These are phyloP conservation scores for Mangifera indica DNA, from an alignment of 345 rosid species.

Conservation along the genomic window DNA sequence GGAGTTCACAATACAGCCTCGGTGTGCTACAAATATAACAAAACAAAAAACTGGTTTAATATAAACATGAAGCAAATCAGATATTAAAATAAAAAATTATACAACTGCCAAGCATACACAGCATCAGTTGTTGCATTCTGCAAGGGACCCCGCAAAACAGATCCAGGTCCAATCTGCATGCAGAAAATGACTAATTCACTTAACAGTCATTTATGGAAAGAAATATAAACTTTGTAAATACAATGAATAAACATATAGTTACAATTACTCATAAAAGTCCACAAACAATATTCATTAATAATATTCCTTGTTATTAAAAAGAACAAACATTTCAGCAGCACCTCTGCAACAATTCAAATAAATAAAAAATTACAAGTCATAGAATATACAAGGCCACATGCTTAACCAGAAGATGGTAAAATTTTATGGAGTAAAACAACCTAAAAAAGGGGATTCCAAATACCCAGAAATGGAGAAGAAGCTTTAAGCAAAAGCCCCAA, in stretches of 20 bases:
- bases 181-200: constrained; percentile 19
- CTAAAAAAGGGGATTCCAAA: neutral
- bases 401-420: neutral
- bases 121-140: constrained; percentile 76
- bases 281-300: too few relatives aligned
- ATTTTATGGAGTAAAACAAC: neutral
- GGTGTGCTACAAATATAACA: constrained; percentile 59
- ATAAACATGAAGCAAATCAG: constrained; percentile 14
- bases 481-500: neutral
- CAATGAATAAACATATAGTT: neutral
- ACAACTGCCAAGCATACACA: constrained; percentile 53
- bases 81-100: neutral
- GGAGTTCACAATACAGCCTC: constrained; percentile 72
- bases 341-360: neutral
- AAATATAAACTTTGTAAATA: constrained; percentile 7
- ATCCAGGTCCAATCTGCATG: constrained; percentile 88
- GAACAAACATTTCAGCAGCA: neutral
- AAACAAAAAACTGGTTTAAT: constrained; percentile 12
- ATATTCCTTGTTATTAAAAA: neutral
- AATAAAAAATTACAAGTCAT: neutral
- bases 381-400: neutral
- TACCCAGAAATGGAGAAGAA: neutral
- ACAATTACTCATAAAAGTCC: neutral
- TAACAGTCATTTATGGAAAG: constrained; percentile 9
- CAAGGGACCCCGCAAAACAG: constrained; percentile 86